Evolutionary conservation across 345 rosid genomes (phyloP).

Genomic region (Eucalyptus sp.): DNA sequence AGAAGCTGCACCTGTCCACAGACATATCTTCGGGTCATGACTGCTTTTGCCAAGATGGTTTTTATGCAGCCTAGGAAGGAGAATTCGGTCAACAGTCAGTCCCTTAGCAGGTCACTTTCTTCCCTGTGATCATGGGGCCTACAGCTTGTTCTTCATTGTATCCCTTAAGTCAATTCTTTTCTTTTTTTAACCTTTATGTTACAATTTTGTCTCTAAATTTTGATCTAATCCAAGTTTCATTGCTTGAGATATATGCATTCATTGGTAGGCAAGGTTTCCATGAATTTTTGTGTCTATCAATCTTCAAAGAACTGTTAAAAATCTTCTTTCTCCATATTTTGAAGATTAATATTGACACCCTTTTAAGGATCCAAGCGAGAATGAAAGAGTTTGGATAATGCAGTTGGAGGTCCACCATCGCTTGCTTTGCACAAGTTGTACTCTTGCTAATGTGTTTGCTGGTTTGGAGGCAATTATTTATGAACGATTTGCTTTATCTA

Average conservation of each 20-base stretch:
- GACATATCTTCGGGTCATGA: constrained; percentile 82
- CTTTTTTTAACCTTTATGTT: constrained; percentile 2
- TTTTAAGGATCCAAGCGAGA: background rate
- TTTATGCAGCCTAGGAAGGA: background rate
- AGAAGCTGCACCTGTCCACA: constrained; percentile 76
- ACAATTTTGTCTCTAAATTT: background rate
- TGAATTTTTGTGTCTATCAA: background rate
- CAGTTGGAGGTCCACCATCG: background rate
- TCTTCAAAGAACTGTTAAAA: background rate
- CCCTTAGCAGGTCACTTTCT: background rate
- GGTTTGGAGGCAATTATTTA: background rate
- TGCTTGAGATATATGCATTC: background rate
- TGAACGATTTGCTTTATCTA: background rate
- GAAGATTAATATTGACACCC: background rate
- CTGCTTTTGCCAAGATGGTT: background rate
- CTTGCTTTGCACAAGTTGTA: background rate
- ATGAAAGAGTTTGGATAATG: background rate
- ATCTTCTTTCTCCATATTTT: background rate
- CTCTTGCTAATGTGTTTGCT: background rate
- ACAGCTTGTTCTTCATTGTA: constrained; percentile 13
- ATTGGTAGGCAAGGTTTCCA: background rate
- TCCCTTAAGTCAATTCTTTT: background rate
- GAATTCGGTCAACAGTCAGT: background rate
- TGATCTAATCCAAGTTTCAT: background rate
- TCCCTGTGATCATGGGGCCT: background rate